A percentile compares a stretch with the other conserved stretches of the same genome.
Evolutionary conservation across 2,329 filamentous ascomycete genomes (phyloP).

Genomic region (Fusarium vanettenii): DNA sequence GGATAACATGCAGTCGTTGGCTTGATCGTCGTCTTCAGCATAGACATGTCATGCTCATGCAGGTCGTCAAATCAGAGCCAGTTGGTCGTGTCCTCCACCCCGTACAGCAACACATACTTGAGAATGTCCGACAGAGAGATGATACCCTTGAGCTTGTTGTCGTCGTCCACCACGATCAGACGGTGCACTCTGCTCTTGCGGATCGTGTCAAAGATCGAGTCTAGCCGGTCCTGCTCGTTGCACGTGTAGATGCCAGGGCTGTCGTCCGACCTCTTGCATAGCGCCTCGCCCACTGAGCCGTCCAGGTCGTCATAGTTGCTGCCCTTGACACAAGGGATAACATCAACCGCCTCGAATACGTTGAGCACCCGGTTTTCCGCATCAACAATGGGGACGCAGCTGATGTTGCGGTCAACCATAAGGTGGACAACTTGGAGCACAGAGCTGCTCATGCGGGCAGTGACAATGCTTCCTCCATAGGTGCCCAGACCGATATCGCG

Average conservation of each 20-base stretch:
- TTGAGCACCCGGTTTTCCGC: conserved; percentile 83
- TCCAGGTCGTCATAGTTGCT: conserved; percentile 92
- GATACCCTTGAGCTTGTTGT: conserved; percentile 86
- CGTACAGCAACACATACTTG: conserved; percentile 89
- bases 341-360: conserved; percentile 97
- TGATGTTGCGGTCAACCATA: conserved; percentile 94
- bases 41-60: conserved; percentile 16
- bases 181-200: conserved; percentile 94
- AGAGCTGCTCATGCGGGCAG: conserved; percentile 86
- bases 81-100: conserved; percentile 67
- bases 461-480: conserved; percentile 80
- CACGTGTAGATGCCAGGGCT: conserved; percentile 98
- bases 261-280: conserved; percentile 88
- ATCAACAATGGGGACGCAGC: conserved; percentile 93
- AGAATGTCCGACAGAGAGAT: conserved; percentile 96
- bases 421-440: conserved; percentile 95
- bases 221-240: conserved; percentile 88
- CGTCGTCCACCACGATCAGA: conserved; percentile 91
- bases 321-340: conserved; percentile 94
- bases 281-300: conserved; percentile 86
- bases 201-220: conserved; percentile 97
- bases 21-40: conserved; percentile 27
- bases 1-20: conserved; percentile 40
- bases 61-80: conserved; percentile 28
- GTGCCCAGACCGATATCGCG: conserved; percentile 87